Conservation (phyloP, 768 basidiomycete species). For the Glaciozyma martinii region DNA sequence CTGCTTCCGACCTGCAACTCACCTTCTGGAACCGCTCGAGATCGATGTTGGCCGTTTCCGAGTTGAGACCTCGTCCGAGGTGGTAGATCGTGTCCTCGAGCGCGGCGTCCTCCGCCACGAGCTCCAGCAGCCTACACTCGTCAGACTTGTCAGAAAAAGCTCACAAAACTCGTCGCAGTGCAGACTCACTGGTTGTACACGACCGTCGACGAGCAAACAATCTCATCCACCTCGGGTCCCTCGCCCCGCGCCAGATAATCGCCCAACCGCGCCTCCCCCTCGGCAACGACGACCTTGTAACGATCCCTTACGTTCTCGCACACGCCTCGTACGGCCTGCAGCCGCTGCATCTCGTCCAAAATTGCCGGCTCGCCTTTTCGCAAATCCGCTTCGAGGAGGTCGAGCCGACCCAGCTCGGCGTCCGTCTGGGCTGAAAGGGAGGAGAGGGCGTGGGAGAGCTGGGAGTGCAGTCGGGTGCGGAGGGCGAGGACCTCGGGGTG, state of each 20-base stretch:
- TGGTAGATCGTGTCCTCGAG: slow-evolving; percentile 98
- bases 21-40: slow-evolving; percentile 89
- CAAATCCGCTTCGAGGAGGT: slow-evolving; percentile 73
- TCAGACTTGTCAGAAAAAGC: neutral
- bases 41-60: slow-evolving; percentile 66
- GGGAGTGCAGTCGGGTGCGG: slow-evolving; percentile 66
- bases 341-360: slow-evolving; percentile 86
- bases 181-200: slow-evolving; percentile 86
- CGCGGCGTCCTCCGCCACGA: slow-evolving; percentile 98
- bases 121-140: slow-evolving; percentile 55
- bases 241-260: slow-evolving; percentile 77
- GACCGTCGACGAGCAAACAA: slow-evolving; percentile 88
- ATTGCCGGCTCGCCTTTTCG: slow-evolving; percentile 86
- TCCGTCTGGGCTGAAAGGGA: slow-evolving; percentile 38
- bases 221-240: slow-evolving; percentile 80
- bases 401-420: slow-evolving; percentile 61
- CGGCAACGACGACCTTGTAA: slow-evolving; percentile 54
- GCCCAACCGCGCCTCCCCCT: slow-evolving; percentile 62
- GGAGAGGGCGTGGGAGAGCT: slow-evolving; percentile 57
- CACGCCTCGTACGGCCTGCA: slow-evolving; percentile 86
- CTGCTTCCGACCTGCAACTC: neutral
- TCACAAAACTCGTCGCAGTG: slow-evolving; percentile 13
- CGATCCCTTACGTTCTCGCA: slow-evolving; percentile 69
- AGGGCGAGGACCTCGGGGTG: slow-evolving; percentile 81
- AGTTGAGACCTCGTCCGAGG: slow-evolving; percentile 81